phyloP scores from a whole-genome alignment of 768 basidiomycete genomes.

The Trametes cingulata region DNA sequence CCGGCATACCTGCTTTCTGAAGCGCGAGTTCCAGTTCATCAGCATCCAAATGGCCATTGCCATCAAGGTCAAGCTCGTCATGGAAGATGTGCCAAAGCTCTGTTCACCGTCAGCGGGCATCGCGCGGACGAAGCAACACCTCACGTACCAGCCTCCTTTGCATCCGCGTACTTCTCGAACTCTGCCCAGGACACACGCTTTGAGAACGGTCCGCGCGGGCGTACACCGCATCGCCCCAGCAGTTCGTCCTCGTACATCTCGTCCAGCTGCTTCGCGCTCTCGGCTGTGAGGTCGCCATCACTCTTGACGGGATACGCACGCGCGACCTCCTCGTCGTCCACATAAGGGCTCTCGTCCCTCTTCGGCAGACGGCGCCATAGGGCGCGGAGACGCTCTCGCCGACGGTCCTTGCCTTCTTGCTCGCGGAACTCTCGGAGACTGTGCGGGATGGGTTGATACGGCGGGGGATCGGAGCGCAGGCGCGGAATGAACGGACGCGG shows the following conservation, averaged over 20 bases:
- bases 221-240: conserved; percentile 52
- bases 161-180: conserved; percentile 73
- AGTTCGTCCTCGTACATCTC: conserved; percentile 80
- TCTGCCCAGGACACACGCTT: conserved; percentile 63
- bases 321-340: conserved; percentile 25
- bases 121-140: not conserved
- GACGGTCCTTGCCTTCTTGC: conserved; percentile 60
- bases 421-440: conserved; percentile 64
- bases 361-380: conserved; percentile 63
- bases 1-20: conserved; percentile 62
- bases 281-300: conserved; percentile 31
- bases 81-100: conserved; percentile 94
- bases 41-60: conserved; percentile 79
- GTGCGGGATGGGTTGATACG: conserved; percentile 42
- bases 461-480: conserved; percentile 54
- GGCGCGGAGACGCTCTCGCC: conserved; percentile 59
- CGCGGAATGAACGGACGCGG: conserved; percentile 59
- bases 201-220: conserved; percentile 37
- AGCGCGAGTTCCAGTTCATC: conserved; percentile 63
- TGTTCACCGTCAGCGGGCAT: conserved; percentile 29
- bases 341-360: conserved; percentile 26
- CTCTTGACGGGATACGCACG: conserved; percentile 32
- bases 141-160: conserved; percentile 76
- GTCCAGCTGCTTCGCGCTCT: conserved; percentile 62
- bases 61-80: conserved; percentile 85